Base-by-base conservation (phyloP, 73 alveolate genomes). In the Paramecium bursaria region DNA sequence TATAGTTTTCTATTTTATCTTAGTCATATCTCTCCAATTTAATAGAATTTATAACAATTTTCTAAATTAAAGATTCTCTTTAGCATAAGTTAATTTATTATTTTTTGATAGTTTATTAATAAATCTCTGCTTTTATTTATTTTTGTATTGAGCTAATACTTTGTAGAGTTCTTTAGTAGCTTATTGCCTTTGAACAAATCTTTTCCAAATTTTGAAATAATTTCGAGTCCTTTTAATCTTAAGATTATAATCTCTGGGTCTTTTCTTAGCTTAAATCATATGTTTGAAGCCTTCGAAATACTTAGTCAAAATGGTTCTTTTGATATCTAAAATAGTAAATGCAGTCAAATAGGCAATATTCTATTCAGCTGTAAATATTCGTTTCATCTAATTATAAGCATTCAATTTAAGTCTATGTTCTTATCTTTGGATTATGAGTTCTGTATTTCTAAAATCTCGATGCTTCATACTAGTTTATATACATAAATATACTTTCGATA, bases 241-340 rank as follows among this genome's bases (percentile, higher is more conserved):
- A 35, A 67, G 19, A 35, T 25, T 42, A 19, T 67, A 42, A 67
- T 67, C 82, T 67, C 82, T 67, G 1, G 82, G 82, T 35, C 60
- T 67, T 21, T 67, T 67, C 60, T 42, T 67, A 31, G 33, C 7
- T 17, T 13, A 27, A n/a, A 67, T 31, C 33, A 67, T 42, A 0
- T 33, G 46, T 42, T 67, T 67, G 27, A 67, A 67, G 14, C 82
- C 82, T 33, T 67, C 44, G 48, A 67, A 67, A 19, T 67, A 67
- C 15, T 67, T 67, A 39, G 33, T 21, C 10, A 67, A 42, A 39
- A 67, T 39, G 19, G 33, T 33, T 39, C 27, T 31, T 14, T 67
- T 67, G 26, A 67, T 67, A 13, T 67, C 5, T 14, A 67, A 67
- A 67, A 67, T 47, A 35, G 82, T 67, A 1, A 35, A 15, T 6